Evolutionary conservation across 108 stramenopile species (phyloP).

Genomic region (Heterococcus sp.): DNA sequence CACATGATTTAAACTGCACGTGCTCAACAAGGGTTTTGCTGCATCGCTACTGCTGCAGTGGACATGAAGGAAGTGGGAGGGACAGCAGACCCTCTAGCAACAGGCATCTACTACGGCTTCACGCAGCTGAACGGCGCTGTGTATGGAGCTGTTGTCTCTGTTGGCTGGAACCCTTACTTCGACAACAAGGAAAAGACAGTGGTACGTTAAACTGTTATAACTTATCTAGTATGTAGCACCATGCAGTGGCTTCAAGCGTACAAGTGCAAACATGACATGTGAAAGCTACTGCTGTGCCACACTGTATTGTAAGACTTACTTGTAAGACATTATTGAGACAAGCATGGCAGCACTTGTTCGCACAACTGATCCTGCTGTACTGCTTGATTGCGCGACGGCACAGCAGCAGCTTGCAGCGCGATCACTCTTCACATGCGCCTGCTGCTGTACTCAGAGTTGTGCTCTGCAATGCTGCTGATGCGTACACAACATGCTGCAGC

Average conservation of each 20-base stretch:
- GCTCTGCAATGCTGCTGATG: too few relatives aligned
- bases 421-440: not conserved
- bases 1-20: not conserved
- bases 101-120: slow-evolving; percentile 62
- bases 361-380: not conserved
- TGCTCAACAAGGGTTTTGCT: not conserved
- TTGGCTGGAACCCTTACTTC: slow-evolving; percentile 65
- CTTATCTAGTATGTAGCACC: not conserved
- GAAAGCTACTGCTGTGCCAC: not conserved
- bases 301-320: not conserved
- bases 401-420: not conserved
- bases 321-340: not conserved
- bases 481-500: too few relatives aligned
- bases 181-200: slow-evolving; percentile 49
- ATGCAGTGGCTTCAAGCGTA: not conserved
- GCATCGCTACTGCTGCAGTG: slow-evolving; percentile 3
- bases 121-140: slow-evolving; percentile 24
- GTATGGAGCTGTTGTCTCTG: slow-evolving; percentile 55
- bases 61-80: slow-evolving; percentile 48
- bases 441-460: not conserved
- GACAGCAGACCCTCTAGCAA: slow-evolving; percentile 30
- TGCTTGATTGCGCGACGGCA: not conserved
- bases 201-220: slow-evolving; percentile 2
- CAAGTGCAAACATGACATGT: not conserved
- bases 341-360: not conserved